These are phyloP conservation scores for Herpetospermum pedunculosum DNA, from an alignment of 306 rosid species.

Conservation along the genomic window DNA sequence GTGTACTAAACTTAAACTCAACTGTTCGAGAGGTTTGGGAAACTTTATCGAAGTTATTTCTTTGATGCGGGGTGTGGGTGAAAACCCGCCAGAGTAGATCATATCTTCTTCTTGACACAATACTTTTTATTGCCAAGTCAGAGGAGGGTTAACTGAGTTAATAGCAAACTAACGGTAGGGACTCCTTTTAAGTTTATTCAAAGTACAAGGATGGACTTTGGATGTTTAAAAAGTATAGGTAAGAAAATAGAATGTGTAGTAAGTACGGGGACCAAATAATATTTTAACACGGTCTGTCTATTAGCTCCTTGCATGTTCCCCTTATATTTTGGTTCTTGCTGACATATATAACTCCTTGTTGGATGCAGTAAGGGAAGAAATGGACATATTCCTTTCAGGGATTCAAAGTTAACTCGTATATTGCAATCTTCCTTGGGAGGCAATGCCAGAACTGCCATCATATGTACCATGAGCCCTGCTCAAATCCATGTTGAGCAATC, in stretches of 20 bases:
- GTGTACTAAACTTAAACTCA: not conserved
- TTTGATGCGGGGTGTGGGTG: not conserved
- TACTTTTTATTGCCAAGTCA: not conserved
- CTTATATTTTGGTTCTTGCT: not conserved
- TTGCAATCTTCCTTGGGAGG: slow-evolving; percentile 96
- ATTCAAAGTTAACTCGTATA: slow-evolving; percentile 97
- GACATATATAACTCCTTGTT: slow-evolving; percentile 10
- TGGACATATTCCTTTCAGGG: slow-evolving; percentile 95
- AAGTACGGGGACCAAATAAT: not conserved
- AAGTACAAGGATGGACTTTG: not conserved
- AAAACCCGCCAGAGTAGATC: not conserved
- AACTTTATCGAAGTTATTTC: not conserved
- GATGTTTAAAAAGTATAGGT: not conserved
- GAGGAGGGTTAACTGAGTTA: not conserved
- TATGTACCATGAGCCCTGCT: slow-evolving; percentile 98
- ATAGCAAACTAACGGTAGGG: not conserved
- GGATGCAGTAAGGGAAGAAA: slow-evolving; percentile 90
- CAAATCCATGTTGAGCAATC: slow-evolving; percentile 81
- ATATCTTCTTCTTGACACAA: not conserved
- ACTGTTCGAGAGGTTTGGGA: not conserved
- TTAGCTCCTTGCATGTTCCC: not conserved
- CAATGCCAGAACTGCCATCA: slow-evolving; percentile 91
- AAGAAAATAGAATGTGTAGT: not conserved
- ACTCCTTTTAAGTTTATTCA: not conserved
- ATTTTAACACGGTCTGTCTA: not conserved